Evolutionary conservation across 495 filamentous ascomycete genomes (phyloP), one percentile per base, ranked within the genome.

Genomic region (Neurospora sp.): DNA sequence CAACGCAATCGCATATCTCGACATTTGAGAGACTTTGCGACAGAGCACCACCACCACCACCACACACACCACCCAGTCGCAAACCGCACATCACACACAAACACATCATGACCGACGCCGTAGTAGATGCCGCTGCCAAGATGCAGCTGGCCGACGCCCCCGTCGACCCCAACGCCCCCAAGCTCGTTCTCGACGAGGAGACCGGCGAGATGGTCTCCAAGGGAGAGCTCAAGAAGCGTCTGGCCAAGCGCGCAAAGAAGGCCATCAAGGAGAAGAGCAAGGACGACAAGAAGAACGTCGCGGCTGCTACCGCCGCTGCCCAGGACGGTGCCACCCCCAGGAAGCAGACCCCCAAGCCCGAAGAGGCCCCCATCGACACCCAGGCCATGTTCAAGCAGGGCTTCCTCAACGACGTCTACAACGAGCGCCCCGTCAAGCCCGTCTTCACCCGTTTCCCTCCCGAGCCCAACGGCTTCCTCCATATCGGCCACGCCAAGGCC

Each of bases 401-500:
- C 42, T 98, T 93, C 84, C 87, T 97, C 39, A 87, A 88, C 74
- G 89, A 90, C 4, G 93, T 96, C 42, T 94, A 92, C 85, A 87
- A 92, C 71, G 91, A 93, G 82, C 88, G 91, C 48, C 89, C 93
- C 7, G 82, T 85, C 6, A 88, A 90, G 78, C 81, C 85, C 40
- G 89, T 92, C 39, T 79, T 90, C 69, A 96, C 94, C 11, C 90
- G 94, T 76, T 98, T 99, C 81, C 96, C 96, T 7, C 96, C 96
- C 18, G 96, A 98, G 82, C 94, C 94, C 42, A 92, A 92, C 76
- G 90, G 90, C 72, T 92, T 86, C 81, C 88, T 97, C 16, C 94
- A 97, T 78, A 93, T 97, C 41, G 94, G 94, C 23, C 96, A 98
- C 80, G 90, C 90, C 75, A 98, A 98, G 84, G 96, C 96, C n/a